Evolutionary conservation across 73 alveolate species (phyloP).

Genomic region (Paramecium caudatum): DNA sequence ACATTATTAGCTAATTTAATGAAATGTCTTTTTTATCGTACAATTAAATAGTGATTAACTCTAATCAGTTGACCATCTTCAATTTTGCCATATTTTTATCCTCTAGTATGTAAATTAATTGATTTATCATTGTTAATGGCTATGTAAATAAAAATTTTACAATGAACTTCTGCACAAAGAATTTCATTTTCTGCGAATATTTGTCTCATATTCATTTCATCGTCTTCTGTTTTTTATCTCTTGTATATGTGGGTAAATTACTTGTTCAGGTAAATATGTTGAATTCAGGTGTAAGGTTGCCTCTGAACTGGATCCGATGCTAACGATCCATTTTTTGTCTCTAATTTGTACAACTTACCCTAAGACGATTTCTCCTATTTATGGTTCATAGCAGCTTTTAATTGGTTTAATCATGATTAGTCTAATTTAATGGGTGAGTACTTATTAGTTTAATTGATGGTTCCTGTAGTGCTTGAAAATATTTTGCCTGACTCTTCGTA

Average conservation of each 20-base stretch:
- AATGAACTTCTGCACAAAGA: constrained; percentile 76
- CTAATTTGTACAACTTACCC: constrained; percentile 78
- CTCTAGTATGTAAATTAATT: constrained; percentile 78
- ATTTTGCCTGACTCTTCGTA: constrained; percentile 78
- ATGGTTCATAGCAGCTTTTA: constrained; percentile 69
- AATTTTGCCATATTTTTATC: constrained; percentile 77
- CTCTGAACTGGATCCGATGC: constrained; percentile 77
- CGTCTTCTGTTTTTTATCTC: constrained; percentile 80
- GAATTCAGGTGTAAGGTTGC: constrained; percentile 80
- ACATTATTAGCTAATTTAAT: constrained; percentile 35
- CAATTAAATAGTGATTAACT: constrained; percentile 70
- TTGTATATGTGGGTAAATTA: neutral
- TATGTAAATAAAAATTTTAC: neutral
- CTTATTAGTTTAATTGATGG: constrained; percentile 72
- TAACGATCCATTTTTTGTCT: constrained; percentile 80
- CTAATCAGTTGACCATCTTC: constrained; percentile 75
- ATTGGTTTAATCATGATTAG: constrained; percentile 75
- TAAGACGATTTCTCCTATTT: constrained; percentile 78
- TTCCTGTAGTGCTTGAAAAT: constrained; percentile 75
- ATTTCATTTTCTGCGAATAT: constrained; percentile 75
- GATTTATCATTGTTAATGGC: constrained; percentile 78
- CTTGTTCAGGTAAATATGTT: constrained; percentile 77
- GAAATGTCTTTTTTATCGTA: constrained; percentile 73
- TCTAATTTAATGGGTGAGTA: neutral
- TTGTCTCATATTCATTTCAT: constrained; percentile 81